These are phyloP conservation scores for Globisporangium perplexum DNA, from an alignment of 352 stramenopile genomes.

Conservation along the genomic window DNA sequence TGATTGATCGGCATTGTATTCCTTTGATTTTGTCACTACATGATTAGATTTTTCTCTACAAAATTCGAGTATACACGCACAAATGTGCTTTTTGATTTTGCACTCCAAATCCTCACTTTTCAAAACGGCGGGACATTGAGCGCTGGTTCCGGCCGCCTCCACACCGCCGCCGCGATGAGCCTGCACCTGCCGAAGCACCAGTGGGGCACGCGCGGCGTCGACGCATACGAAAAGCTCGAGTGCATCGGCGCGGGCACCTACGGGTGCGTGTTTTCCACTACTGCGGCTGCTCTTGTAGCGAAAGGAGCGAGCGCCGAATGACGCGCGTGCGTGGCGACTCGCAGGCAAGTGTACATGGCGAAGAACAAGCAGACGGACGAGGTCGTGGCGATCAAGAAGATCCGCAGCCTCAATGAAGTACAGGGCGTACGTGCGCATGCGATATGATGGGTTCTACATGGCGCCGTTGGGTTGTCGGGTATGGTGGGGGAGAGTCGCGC, in stretches of 20 bases:
- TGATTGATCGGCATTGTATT: background rate
- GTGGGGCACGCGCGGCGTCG: constrained; percentile 78
- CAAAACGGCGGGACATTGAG: too few species aligned
- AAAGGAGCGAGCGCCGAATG: too few species aligned
- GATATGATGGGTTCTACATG: background rate
- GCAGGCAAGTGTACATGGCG: constrained; percentile 85
- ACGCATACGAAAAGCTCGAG: constrained; percentile 87
- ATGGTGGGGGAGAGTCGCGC: too few species aligned
- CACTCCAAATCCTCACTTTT: background rate
- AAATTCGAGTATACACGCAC: background rate
- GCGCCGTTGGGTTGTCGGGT: too few species aligned
- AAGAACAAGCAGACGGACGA: constrained; percentile 81
- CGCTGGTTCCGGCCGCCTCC: too few species aligned
- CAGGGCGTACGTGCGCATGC: constrained; percentile 73
- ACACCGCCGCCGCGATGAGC: constrained; percentile 38
- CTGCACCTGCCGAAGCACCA: constrained; percentile 81
- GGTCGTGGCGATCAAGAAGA: constrained; percentile 90
- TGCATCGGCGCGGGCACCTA: constrained; percentile 89
- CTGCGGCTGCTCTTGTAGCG: background rate
- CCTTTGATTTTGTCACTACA: constrained; percentile 2
- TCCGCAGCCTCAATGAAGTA: constrained; percentile 87
- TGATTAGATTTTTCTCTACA: background rate
- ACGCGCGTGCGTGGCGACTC: too few species aligned
- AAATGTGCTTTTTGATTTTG: background rate
- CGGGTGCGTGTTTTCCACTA: constrained; percentile 29